These are phyloP conservation scores for Terfezia boudieri DNA, from an alignment of 495 filamentous ascomycete genomes.

Conservation along the genomic window DNA sequence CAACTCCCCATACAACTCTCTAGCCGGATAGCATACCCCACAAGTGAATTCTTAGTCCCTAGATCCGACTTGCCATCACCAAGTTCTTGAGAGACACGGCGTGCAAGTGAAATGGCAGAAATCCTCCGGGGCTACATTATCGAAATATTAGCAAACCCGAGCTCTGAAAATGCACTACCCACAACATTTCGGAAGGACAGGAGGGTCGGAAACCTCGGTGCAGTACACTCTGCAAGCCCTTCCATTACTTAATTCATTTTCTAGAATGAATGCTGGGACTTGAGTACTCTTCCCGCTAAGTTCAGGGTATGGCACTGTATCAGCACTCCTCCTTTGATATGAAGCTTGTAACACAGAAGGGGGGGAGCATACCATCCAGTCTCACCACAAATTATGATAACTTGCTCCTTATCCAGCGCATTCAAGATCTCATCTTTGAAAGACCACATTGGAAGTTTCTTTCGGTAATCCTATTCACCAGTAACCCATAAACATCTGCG, in stretches of 20 bases:
- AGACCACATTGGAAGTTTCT: conserved; percentile 69
- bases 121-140: conserved; percentile 51
- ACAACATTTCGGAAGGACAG: no score
- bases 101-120: conserved; percentile 79
- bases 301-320: neutral
- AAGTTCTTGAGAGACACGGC: conserved; percentile 80
- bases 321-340: neutral
- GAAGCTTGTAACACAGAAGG: neutral
- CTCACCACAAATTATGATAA: conserved; percentile 81
- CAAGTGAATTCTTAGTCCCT: conserved; percentile 58
- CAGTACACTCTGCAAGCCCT: conserved; percentile 79
- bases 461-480: conserved; percentile 30
- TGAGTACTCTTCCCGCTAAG: conserved; percentile 80
- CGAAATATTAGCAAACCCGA: neutral
- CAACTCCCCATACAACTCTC: conserved; percentile 63
- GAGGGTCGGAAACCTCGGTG: conserved; percentile 32
- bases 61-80: conserved; percentile 64
- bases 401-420: conserved; percentile 50
- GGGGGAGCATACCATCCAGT: conserved; percentile 43
- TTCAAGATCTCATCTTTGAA: conserved; percentile 55
- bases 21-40: conserved; percentile 83
- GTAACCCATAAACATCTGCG: neutral
- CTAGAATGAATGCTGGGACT: conserved; percentile 74
- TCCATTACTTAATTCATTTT: conserved; percentile 61
- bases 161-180: no score